Percentiles rank a stretch among this genome's conserved stretches.
phyloP scores from a whole-genome alignment of 2,329 filamentous ascomycete genomes.

The Penicillium hordei region DNA sequence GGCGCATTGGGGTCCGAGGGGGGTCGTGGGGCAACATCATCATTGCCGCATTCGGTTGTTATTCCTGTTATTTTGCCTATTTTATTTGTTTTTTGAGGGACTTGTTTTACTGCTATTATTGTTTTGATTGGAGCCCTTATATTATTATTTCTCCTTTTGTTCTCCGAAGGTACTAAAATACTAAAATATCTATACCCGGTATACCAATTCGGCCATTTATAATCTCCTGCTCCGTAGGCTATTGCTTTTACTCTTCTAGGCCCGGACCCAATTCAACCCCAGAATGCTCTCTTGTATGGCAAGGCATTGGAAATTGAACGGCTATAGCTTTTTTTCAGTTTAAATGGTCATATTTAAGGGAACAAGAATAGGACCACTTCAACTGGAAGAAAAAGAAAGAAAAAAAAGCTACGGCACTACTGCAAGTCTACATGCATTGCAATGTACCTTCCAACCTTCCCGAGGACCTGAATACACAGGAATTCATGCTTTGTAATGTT shows the following conservation, averaged over 20 bases:
- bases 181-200: not conserved
- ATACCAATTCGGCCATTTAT: not conserved
- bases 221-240: not conserved
- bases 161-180: not conserved
- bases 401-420: too few species aligned
- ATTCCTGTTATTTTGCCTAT: not conserved
- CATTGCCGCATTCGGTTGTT: constrained; percentile 25
- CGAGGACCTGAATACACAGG: too few species aligned
- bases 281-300: not conserved
- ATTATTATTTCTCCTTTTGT: not conserved
- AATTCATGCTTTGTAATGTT: too few species aligned
- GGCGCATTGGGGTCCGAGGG: constrained; percentile 33
- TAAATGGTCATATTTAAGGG: not conserved
- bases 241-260: constrained; percentile 8
- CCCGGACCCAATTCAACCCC: not conserved
- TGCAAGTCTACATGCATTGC: not conserved
- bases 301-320: constrained; percentile 3
- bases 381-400: too few species aligned
- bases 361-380: too few species aligned
- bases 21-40: constrained; percentile 33
- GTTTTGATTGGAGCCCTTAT: not conserved
- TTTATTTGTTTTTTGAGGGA: not conserved
- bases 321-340: not conserved
- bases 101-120: not conserved
- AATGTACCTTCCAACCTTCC: not conserved